Evolutionary conservation across 1,284 basidiomycete genomes (phyloP), one percentile per base, ranked within the genome.

Genomic region (Amylostereum chailletii): DNA sequence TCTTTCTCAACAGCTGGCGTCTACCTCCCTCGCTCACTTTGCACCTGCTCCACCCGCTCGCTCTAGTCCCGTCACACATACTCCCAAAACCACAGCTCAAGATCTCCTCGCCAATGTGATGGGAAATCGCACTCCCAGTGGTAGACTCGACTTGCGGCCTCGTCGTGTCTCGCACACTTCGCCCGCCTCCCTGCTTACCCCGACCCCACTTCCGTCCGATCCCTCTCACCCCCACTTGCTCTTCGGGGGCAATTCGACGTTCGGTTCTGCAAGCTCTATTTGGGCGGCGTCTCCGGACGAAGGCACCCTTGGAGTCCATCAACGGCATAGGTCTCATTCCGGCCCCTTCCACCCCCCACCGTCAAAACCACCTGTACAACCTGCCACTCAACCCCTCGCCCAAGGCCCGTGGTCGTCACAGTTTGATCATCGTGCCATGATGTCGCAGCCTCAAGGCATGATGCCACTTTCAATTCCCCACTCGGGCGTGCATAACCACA

Each of bases 61-160:
- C 7, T 42, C 43, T 3, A 52, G 56, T 34, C 51, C 59, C 4
- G 38, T 47, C 1, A 48, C 43, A 5, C 34, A 53, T 6, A 55
- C 58, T 0, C 54, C 65, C 5, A 60, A 61, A 2, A 80, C 71
- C 2, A 85, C 82, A 4, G 83, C 82, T 1, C 71, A 79, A 57
- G 82, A 86, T 56, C 68, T 86, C 1, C 59, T 86, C 39, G 75
- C 79, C 48, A 74, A 72, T 56, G 74, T 83, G 8, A 68, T 80
- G 62, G 68, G 68, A 36, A 47, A 65, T 11, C 39, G 51, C 30
- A 48, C 45, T 33, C 26, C 49, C n/a, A 5, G 39, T n/a, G 37
- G 42, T 11, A 51, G 48, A 38, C 46, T 43, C 46, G 52, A 29
- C 27, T 48, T 32, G 34, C 54, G 32, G 31, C 42, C 34, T 44